Base-by-base conservation (phyloP, 441 rosid genomes). In the Melastoma candidum region DNA sequence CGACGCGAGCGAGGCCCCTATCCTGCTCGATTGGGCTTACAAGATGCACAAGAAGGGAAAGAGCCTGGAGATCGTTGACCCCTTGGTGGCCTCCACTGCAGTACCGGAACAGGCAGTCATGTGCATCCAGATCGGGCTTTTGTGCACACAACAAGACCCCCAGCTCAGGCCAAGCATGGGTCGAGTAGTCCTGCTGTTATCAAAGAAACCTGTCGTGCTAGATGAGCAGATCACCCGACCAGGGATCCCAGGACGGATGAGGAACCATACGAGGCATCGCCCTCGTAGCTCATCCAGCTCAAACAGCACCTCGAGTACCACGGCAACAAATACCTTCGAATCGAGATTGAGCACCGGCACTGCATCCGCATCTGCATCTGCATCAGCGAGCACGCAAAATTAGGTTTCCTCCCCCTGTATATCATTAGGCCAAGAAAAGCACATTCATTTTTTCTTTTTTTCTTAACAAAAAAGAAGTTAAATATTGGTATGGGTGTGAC, bases 11-110 rank as follows among this genome's bases (percentile, higher is more conserved):
- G 82, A 85, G 25, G 84, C 76, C 12, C 78, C 58, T 47, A 88
- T 77, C 74, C 77, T 92, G 61, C 83, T 88, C 25, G 98, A 92
- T 59, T 92, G 96, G 94, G 83, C 85, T 58, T 85, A 83, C 63
- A 85, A 64, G 63, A 68, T 76, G 43, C 74, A 85, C 79, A 85
- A 69, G 68, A 85, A 77, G 58, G 83, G 79, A 12, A 75, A 61
- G 66, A 74, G 80, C 59, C 51, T 82, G 77, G 98, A 85, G 72
- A 61, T 92, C 13, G 60, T 85, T 68, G 96, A 92, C 70, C 63
- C 72, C 0, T 62, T 57, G 4, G 56, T 92, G 60, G 80, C 65
- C 11, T 49, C 79, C 29, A 77, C 90, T 0, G 89, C 78, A 48
- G 59, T 22, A 0, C 25, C 64, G 0, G 92, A 80, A 2, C 87